Evolutionary conservation across 2,329 filamentous ascomycete species (phyloP).

Genomic region (Talaromyces pinophilus): DNA sequence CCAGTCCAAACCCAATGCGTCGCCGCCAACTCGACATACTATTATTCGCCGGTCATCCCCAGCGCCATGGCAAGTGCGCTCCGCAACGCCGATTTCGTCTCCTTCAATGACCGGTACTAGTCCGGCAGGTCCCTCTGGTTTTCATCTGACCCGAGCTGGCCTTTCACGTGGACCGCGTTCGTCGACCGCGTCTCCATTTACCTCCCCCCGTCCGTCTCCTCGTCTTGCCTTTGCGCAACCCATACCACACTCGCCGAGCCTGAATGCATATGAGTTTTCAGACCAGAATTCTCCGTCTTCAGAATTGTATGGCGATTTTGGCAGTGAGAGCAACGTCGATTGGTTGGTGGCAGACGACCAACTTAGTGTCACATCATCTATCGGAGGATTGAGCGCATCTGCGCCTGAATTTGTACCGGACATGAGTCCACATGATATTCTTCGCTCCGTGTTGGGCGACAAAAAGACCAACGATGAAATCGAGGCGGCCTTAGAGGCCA

Average conservation of each 20-base stretch:
- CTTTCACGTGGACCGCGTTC: slow-evolving; percentile 77
- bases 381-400: slow-evolving; percentile 69
- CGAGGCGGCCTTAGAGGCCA: slow-evolving; percentile 80
- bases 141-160: slow-evolving; percentile 68
- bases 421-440: slow-evolving; percentile 98
- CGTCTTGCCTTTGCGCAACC: slow-evolving; percentile 87
- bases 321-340: slow-evolving; percentile 84
- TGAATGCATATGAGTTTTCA: slow-evolving; percentile 95
- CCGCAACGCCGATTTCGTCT: slow-evolving; percentile 77
- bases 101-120: slow-evolving; percentile 75
- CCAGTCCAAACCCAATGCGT: slow-evolving; percentile 54
- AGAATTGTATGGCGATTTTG: slow-evolving; percentile 87
- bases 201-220: slow-evolving; percentile 88
- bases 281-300: slow-evolving; percentile 72
- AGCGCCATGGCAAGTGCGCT: slow-evolving; percentile 83
- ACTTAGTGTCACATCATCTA: slow-evolving; percentile 74
- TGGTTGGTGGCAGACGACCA: slow-evolving; percentile 92
- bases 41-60: slow-evolving; percentile 89
- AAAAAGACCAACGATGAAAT: slow-evolving; percentile 91
- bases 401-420: slow-evolving; percentile 83
- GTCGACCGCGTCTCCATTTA: slow-evolving; percentile 81
- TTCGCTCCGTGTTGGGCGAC: slow-evolving; percentile 89
- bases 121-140: slow-evolving; percentile 80
- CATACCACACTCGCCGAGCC: slow-evolving; percentile 88
- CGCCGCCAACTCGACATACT: slow-evolving; percentile 79